Evolutionary conservation across 2,329 filamentous ascomycete species (phyloP).

Genomic region (Biscogniauxia marginata): DNA sequence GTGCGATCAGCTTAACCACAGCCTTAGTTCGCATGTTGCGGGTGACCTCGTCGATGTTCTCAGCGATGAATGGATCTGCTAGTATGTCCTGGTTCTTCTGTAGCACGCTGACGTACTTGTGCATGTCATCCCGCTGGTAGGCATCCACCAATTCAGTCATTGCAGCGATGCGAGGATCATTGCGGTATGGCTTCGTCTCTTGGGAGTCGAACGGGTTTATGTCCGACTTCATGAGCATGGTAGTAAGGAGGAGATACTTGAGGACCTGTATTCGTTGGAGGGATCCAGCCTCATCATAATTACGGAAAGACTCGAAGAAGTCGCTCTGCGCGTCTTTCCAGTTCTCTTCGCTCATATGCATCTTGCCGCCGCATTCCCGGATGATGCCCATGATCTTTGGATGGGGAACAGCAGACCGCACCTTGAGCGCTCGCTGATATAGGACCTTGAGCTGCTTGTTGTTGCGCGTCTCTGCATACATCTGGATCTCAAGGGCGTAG

Average conservation of each 20-base stretch:
- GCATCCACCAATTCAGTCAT: constrained; percentile 98
- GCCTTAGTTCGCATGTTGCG: constrained; percentile 98
- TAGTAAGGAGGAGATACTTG: constrained; percentile 93
- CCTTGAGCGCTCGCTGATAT: constrained; percentile 86
- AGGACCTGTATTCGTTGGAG: constrained; percentile 95
- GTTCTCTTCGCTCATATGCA: constrained; percentile 99
- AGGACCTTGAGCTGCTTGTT: constrained; percentile 94
- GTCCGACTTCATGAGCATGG: constrained; percentile 97
- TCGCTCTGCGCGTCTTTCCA: constrained; percentile 97
- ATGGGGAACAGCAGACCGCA: constrained; percentile 95
- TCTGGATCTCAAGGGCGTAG: constrained; percentile 96
- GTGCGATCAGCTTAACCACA: constrained; percentile 86
- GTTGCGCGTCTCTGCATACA: constrained; percentile 95
- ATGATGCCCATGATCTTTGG: constrained; percentile 99
- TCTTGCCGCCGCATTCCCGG: constrained; percentile 96
- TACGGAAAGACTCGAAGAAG: constrained; percentile 98
- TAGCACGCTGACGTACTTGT: constrained; percentile 84
- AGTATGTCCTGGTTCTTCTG: constrained; percentile 86
- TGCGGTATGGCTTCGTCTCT: constrained; percentile 97
- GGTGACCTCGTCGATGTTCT: constrained; percentile 98
- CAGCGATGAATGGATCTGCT: constrained; percentile 91
- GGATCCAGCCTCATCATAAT: constrained; percentile 97
- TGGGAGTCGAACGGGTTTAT: constrained; percentile 99
- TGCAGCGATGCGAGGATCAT: constrained; percentile 88
- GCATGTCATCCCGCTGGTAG: constrained; percentile 93